A percentile compares a stretch with the other conserved stretches of the same genome.
These are phyloP conservation scores for Bipolaris gigantea DNA, from an alignment of 2,329 filamentous ascomycete species.

Conservation along the genomic window DNA sequence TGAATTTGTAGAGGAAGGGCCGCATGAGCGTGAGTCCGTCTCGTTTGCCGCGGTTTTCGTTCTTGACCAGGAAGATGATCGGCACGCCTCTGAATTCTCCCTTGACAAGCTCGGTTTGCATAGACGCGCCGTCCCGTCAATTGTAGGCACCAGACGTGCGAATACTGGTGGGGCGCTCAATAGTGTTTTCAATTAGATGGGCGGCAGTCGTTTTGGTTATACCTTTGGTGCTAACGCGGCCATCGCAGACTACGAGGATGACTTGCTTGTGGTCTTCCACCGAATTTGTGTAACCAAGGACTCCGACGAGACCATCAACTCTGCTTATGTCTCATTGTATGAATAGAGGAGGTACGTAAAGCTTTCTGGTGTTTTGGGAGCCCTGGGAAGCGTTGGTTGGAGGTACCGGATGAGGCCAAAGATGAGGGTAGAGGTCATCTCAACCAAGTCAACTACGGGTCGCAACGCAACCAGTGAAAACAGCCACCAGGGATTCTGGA, in stretches of 20 bases:
- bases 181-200: conserved; percentile 6
- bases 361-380: not conserved
- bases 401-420: not conserved
- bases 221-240: conserved; percentile 6
- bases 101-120: conserved; percentile 4
- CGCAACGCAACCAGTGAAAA: not conserved
- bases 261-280: conserved; percentile 5
- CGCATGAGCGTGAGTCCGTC: conserved; percentile 5
- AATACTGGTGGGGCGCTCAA: conserved; percentile 1
- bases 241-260: conserved; percentile 7
- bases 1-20: conserved; percentile 7
- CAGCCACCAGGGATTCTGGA: not conserved
- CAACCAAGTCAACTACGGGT: not conserved
- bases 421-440: conserved; percentile 1
- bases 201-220: conserved; percentile 6
- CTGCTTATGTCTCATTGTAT: conserved; percentile 6
- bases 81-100: conserved; percentile 6
- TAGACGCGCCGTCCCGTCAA: conserved; percentile 3
- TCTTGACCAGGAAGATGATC: conserved; percentile 7
- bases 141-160: not conserved
- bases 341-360: conserved; percentile 5
- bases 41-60: conserved; percentile 10
- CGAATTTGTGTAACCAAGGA: conserved; percentile 5
- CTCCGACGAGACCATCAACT: conserved; percentile 5
- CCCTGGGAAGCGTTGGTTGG: not conserved